Evolutionary conservation across 108 stramenopile species (phyloP), one percentile per base, ranked within the genome.

Genomic region (Cyclotella atomus): DNA sequence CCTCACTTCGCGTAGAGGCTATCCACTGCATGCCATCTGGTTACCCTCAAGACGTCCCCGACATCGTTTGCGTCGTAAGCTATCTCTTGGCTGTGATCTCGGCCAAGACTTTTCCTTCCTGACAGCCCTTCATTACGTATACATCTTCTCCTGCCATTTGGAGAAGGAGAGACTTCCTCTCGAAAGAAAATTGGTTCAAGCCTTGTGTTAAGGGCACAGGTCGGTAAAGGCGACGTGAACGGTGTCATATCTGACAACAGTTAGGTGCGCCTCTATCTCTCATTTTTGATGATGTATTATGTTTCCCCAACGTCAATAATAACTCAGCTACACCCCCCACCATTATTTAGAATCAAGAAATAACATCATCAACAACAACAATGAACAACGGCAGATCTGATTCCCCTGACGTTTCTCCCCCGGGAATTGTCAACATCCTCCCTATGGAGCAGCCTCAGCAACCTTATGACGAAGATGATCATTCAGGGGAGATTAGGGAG

Each of bases 401-500:
- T 16, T 62, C 61, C 21, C 61, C 38, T 21, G 56, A 30, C 56
- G 29, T 62, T 29, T 62, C 61, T 7, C 61, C 61, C 36, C 61
- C 61, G 24, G 38, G 38, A 9, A 29, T 66, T 34, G 65, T 69
- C n/a, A 65, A 6, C 35, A 49, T 61, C 36, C 71, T 27, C 19
- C 12, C 38, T 41, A 12, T 66, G 17, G 49, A 56, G 17, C 80
- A 80, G 68, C 74, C 79, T 59, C 79, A 82, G 65, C 76, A 81
- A 59, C 84, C 70, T 17, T 77, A 61, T 44, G 79, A 84, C 30
- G 92, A 93, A 65, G 92, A 94, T 68, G 82, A 89, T 30, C 66
- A 78, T 50, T 90, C 89, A 16, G 91, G 91, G 9, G 84, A 88
- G 56, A 47, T 90, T 46, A 43, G 94, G 15, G 91, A 92, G 52